Evolutionary conservation across 2,329 filamentous ascomycete species (phyloP).

Genomic region (Gaeumannomyces sp.): DNA sequence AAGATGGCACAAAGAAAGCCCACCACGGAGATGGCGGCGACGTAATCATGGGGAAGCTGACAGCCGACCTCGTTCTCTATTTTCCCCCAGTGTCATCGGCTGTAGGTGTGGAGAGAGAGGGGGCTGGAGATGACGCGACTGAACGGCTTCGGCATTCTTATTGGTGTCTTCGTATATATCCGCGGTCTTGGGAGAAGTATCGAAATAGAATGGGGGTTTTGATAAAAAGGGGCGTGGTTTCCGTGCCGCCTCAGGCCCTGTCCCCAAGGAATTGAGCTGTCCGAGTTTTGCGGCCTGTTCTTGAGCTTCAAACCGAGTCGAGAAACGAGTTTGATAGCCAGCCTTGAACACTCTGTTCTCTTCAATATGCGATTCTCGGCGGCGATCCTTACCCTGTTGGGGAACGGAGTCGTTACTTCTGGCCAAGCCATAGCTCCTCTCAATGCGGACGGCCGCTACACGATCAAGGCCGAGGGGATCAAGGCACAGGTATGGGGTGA

Average conservation of each 20-base stretch:
- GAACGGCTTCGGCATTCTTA: not conserved
- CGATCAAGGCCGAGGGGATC: conserved; percentile 28
- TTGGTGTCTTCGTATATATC: not conserved
- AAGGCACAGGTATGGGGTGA: conserved; percentile 31
- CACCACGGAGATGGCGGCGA: not conserved
- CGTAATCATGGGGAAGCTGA: not conserved
- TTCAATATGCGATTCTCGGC: conserved; percentile 17
- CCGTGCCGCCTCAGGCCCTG: too few relatives aligned
- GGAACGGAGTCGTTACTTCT: conserved; percentile 11
- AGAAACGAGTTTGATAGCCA: not conserved
- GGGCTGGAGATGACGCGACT: not conserved
- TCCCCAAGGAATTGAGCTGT: not conserved
- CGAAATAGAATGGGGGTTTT: too few relatives aligned
- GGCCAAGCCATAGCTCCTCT: conserved; percentile 16
- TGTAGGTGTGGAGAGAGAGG: not conserved
- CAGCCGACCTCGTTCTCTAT: not conserved
- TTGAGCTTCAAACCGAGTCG: not conserved
- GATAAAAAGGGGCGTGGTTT: too few relatives aligned
- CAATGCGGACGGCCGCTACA: conserved; percentile 28
- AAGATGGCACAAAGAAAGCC: conserved; percentile 1
- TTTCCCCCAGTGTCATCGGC: not conserved
- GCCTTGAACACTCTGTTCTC: too few relatives aligned
- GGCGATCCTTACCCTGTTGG: conserved; percentile 17
- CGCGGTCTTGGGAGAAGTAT: not conserved
- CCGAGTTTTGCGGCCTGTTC: not conserved